Base-by-base conservation (phyloP, 2,329 filamentous ascomycete genomes). In the Ascocoryne sarcoides region DNA sequence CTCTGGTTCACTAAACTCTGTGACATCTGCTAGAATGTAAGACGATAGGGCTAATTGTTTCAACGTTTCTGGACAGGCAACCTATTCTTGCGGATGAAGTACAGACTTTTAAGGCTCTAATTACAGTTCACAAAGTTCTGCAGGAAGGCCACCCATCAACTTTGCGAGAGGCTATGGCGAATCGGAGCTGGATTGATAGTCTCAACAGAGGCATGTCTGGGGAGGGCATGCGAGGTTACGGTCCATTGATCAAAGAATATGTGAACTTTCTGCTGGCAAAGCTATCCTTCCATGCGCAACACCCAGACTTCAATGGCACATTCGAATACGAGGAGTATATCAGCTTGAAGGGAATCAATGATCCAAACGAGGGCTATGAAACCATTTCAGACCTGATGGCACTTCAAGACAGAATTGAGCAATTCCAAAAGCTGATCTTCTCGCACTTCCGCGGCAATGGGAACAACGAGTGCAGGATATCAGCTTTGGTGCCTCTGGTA, bases 251-350 rank as follows among this genome's bases (percentile, higher is more conserved):
- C 58, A 79, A 85, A 52, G 92, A 98, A 76, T 98, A 98, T 63
- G 89, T 96, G 54, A 89, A 85, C 65, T 98, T 89, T 66, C 73
- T 98, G 30, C 77, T 95, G 46, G 85, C 90, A 36, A 98, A 98
- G 68, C 73, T 98, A 44, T 79, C 79, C n/a, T 98, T 98, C 66
- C 92, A 98, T 66, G 80, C 92, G 47, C 85, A 95, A 52, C 92
- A 98, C 60, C 86, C 88, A 14, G 90, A 96, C 62, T 98, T 98
- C 70, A 98, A 98, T 64, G 92, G 90, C 45, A 88, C 90, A 1
- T 98, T 98, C 58, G 92, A 98, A 62, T 98, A 98, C 60, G 90
- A 96, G 67, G 92, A 98, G 62, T 98, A 98, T 62, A 89, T 96
- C 62, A 95, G 88, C 60, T 71, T 98, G 61, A 96, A 95, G 69